phyloP scores from a whole-genome alignment of 2,329 filamentous ascomycete species.

The Setomelanomma holmii region DNA sequence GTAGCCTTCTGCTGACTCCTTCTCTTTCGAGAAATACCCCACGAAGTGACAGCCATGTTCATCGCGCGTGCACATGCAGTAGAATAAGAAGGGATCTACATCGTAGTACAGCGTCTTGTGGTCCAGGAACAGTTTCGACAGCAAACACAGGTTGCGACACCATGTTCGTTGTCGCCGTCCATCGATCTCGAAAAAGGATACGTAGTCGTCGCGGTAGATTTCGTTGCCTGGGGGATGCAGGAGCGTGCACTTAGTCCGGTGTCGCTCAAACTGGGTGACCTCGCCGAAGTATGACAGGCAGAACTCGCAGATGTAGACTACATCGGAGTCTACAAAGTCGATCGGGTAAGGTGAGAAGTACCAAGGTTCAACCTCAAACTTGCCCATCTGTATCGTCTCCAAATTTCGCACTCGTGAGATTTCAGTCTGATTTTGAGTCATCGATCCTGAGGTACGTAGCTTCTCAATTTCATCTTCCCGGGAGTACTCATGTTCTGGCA shows the following conservation, averaged over 20 bases:
- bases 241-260: conserved; percentile 87
- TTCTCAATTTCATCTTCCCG: conserved; percentile 96
- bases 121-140: conserved; percentile 95
- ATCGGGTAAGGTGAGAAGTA: conserved; percentile 98
- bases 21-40: conserved; percentile 99
- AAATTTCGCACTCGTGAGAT: conserved; percentile 96
- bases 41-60: conserved; percentile 92
- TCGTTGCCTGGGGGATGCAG: conserved; percentile 96
- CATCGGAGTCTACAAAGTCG: conserved; percentile 83
- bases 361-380: conserved; percentile 92
- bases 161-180: conserved; percentile 92
- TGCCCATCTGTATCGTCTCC: conserved; percentile 91
- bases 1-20: conserved; percentile 95
- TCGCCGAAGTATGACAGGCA: conserved; percentile 91
- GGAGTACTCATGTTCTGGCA: conserved; percentile 65
- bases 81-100: conserved; percentile 98
- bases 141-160: conserved; percentile 92
- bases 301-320: conserved; percentile 97
- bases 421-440: conserved; percentile 98
- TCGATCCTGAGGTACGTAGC: conserved; percentile 89
- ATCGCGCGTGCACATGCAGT: conserved; percentile 91
- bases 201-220: conserved; percentile 92
- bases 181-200: conserved; percentile 98
- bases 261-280: conserved; percentile 80
- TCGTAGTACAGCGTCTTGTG: conserved; percentile 99